A percentile compares a stretch with the other conserved stretches of the same genome.
Evolutionary conservation across 2,329 filamentous ascomycete genomes (phyloP).

Genomic region (Cladosporium sp.): DNA sequence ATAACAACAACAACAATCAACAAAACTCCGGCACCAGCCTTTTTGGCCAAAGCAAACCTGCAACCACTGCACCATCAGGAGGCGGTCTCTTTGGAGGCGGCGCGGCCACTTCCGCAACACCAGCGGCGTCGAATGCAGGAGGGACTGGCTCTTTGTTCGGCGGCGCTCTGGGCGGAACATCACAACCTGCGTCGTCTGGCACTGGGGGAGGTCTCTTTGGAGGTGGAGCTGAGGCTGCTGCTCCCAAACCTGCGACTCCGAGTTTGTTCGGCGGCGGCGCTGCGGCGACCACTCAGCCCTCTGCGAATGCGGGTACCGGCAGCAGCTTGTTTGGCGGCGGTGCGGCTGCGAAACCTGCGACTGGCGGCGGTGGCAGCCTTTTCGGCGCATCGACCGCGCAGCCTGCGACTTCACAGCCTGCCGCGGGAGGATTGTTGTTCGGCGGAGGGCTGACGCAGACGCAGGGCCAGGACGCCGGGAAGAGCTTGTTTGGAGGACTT

Average conservation of each 20-base stretch:
- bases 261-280: conserved; percentile 14
- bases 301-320: not conserved
- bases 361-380: conserved; percentile 13
- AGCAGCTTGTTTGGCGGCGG: conserved; percentile 5
- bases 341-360: conserved; percentile 10
- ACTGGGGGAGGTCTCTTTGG: conserved; percentile 10
- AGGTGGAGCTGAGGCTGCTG: conserved; percentile 7
- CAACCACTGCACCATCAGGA: conserved; percentile 10
- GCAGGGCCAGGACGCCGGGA: conserved; percentile 11
- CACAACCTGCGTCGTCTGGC: conserved; percentile 7
- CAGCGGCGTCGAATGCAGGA: conserved; percentile 12
- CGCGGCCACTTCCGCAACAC: not conserved
- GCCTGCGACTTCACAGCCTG: conserved; percentile 13
- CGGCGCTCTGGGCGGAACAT: conserved; percentile 6
- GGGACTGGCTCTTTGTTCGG: conserved; percentile 11
- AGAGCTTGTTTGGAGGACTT: conserved; percentile 25
- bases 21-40: conserved; percentile 10
- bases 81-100: conserved; percentile 11
- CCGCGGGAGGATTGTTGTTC: conserved; percentile 8
- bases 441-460: too few relatives aligned
- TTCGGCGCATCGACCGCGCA: conserved; percentile 11
- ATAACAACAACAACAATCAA: conserved; percentile 6
- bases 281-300: conserved; percentile 11
- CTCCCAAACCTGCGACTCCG: conserved; percentile 8
- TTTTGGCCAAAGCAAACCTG: conserved; percentile 4